These are phyloP conservation scores for Aspergillus pseudoviridinutans DNA, from an alignment of 2,329 filamentous ascomycete species.

Conservation along the genomic window DNA sequence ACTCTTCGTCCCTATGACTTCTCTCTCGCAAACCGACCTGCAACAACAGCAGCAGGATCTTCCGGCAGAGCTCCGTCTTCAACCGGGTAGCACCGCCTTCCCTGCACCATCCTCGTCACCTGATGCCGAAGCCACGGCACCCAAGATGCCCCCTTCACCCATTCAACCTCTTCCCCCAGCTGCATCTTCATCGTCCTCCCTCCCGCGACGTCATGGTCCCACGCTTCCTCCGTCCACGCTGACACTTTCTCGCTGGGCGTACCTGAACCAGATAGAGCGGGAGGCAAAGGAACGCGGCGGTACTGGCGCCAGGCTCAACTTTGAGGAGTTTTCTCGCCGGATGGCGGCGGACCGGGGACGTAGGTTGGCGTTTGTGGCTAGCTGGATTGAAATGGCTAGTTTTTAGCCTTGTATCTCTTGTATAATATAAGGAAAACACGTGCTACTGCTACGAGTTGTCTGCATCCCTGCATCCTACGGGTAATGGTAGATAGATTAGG, in stretches of 20 bases:
- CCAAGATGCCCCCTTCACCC: conserved; percentile 31
- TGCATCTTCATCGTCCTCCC: conserved; percentile 11
- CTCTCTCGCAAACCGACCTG: not conserved
- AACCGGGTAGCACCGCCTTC: conserved; percentile 30
- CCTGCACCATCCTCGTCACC: conserved; percentile 30
- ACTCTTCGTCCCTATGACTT: not conserved
- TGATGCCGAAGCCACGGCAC: conserved; percentile 31
- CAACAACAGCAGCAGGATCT: conserved; percentile 19
- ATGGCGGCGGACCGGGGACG: conserved; percentile 67
- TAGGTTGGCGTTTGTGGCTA: conserved; percentile 74
- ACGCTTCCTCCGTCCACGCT: conserved; percentile 21
- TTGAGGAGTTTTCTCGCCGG: conserved; percentile 72
- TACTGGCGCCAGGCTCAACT: conserved; percentile 67
- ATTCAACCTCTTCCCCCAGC: conserved; percentile 29
- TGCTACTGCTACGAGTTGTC: too few species aligned
- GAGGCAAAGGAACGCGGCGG: conserved; percentile 71
- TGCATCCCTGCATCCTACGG: not conserved
- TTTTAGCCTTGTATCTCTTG: conserved; percentile 41
- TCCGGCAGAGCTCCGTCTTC: conserved; percentile 36
- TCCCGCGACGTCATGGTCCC: conserved; percentile 12
- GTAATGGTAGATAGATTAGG: not conserved
- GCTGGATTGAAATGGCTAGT: conserved; percentile 78
- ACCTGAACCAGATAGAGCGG: conserved; percentile 61
- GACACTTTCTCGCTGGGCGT: conserved; percentile 43
- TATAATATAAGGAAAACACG: not conserved